Conservation (phyloP, 2,329 filamentous ascomycete genomes). For the Neopestalotiopsis clavispora region DNA sequence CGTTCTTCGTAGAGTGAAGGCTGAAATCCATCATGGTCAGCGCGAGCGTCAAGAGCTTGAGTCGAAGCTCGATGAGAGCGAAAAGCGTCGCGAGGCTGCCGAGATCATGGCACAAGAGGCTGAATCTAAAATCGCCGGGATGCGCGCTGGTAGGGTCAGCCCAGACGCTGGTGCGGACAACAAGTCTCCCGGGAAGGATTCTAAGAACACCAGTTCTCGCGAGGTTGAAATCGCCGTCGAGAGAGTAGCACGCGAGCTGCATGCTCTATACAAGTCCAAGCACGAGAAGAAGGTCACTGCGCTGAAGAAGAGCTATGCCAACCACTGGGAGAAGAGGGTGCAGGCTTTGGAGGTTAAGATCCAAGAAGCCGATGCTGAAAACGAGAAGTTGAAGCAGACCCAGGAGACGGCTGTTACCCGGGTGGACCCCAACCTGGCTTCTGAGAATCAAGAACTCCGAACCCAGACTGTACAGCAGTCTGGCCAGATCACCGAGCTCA, state of each 20-base stretch:
- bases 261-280: slow-evolving; percentile 93
- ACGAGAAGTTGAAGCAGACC: slow-evolving; percentile 72
- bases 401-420: slow-evolving; percentile 70
- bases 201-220: slow-evolving; percentile 41
- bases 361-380: slow-evolving; percentile 72
- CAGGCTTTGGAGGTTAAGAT: slow-evolving; percentile 77
- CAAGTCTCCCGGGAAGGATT: slow-evolving; percentile 43
- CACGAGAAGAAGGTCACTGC: slow-evolving; percentile 95
- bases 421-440: slow-evolving; percentile 50
- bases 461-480: slow-evolving; percentile 67
- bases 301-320: slow-evolving; percentile 83
- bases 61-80: slow-evolving; percentile 76
- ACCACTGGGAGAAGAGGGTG: slow-evolving; percentile 87
- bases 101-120: slow-evolving; percentile 79
- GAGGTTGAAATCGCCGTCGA: slow-evolving; percentile 88
- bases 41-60: slow-evolving; percentile 82
- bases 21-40: slow-evolving; percentile 79
- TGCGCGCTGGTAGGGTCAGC: slow-evolving; percentile 65
- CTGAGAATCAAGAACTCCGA: slow-evolving; percentile 57
- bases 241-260: slow-evolving; percentile 91
- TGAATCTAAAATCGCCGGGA: slow-evolving; percentile 75
- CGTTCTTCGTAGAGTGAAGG: slow-evolving; percentile 78
- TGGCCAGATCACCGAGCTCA: slow-evolving; percentile 70
- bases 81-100: slow-evolving; percentile 74
- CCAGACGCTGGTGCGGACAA: slow-evolving; percentile 37